Evolutionary conservation across 148 eudicot species (phyloP), one percentile per base, ranked within the genome.

Genomic region (Talinum fruticosum): DNA sequence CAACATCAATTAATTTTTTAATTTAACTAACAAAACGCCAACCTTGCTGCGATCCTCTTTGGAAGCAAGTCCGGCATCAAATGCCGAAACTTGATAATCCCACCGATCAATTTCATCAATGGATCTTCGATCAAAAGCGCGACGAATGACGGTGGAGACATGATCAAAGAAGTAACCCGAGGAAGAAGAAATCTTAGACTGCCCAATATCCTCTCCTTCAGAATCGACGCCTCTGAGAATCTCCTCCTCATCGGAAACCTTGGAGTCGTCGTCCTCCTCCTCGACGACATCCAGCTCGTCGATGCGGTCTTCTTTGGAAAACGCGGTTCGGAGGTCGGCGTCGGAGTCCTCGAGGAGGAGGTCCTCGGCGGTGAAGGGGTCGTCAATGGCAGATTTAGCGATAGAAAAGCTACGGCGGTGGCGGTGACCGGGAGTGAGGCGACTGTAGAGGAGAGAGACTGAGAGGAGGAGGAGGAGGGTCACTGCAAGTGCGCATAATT

Each of bases 141-240:
- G 87, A 36, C 97, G 87, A 61, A 94, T 84, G 5, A 77, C 89
- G 4, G 83, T 86, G 23, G 49, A 49, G 14, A 80, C 72, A 44
- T 86, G 98, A 76, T 94, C 97, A 34, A 84, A 92, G 64, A 78
- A 90, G 71, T 87, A 90, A 10, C 82, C 83, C 7, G 87, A 69
- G 6, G 73, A 10, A 68, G 44, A 36, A 33, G 80, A 81, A 21
- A 57, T 82, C 66, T 69, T 78, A 69, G 77, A 66, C 41, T 66
- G 87, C 16, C 64, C 80, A 5, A 8, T 66, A 2, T 85, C 87
- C 8, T 79, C 80, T 5, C 80, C 85, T 23, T 83, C 82, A 5
- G 80, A 71, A 1, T 80, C 86, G 1, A 79, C 76, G 15, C 76
- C 89, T n/a, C 77, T 75, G 33, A 80, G 65, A 57, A 76, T 73